Percentiles rank a stretch among this genome's conserved stretches.
phyloP scores from a whole-genome alignment of 2,329 filamentous ascomycete genomes.

The Sporothrix globosa region DNA sequence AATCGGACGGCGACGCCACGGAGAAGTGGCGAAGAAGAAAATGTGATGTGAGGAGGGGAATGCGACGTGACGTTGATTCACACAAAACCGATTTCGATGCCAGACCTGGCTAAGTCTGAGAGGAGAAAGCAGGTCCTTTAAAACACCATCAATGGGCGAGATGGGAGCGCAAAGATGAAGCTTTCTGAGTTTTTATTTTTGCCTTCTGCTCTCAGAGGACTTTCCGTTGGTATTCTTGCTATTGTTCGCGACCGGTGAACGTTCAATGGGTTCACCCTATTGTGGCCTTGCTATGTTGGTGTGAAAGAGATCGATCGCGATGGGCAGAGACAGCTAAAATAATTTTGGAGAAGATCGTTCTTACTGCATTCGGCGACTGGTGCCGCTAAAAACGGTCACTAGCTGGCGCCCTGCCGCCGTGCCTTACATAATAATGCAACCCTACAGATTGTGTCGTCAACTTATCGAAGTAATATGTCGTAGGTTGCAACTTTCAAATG shows the following conservation, averaged over 20 bases:
- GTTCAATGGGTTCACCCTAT: not conserved
- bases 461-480: not conserved
- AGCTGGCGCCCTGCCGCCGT: not conserved
- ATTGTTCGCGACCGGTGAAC: constrained; percentile 4
- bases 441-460: not conserved
- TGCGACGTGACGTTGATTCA: not conserved
- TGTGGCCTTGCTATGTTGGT: not conserved
- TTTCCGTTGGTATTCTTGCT: constrained; percentile 15
- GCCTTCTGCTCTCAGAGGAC: not conserved
- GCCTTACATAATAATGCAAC: constrained; percentile 16
- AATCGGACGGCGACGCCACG: not conserved
- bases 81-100: no score
- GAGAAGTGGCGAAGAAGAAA: not conserved
- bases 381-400: constrained; percentile 17
- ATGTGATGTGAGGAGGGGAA: not conserved
- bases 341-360: not conserved
- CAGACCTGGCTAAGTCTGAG: no score
- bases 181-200: not conserved
- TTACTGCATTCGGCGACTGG: not conserved
- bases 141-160: not conserved
- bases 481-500: no score
- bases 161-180: not conserved
- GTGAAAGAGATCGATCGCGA: constrained; percentile 17
- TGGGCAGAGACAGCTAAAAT: not conserved
- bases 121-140: constrained; percentile 7